Evolutionary conservation across 495 filamentous ascomycete genomes (phyloP).

Genomic region (Penicillium daleae): DNA sequence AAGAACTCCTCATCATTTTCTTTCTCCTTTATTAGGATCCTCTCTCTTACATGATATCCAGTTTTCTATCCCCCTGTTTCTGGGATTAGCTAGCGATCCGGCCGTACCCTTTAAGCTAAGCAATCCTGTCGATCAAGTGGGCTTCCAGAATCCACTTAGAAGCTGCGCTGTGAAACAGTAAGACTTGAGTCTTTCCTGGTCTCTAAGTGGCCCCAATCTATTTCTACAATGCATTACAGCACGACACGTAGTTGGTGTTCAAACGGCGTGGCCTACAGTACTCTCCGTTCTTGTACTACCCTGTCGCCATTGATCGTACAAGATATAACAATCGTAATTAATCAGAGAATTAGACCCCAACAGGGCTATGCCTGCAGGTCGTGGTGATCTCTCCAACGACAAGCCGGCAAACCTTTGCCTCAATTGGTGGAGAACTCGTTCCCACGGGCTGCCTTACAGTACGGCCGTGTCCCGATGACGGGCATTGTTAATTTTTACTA

Average conservation of each 20-base stretch:
- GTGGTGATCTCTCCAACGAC: background rate
- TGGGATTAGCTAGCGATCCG: constrained; percentile 3
- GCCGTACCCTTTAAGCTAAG: background rate
- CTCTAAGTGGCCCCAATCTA: background rate
- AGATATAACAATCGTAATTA: background rate
- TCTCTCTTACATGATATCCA: background rate
- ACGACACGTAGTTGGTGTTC: too few relatives aligned
- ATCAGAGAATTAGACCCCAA: background rate
- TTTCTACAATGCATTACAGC: too few relatives aligned
- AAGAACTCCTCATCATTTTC: background rate
- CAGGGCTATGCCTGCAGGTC: background rate
- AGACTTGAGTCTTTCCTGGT: background rate
- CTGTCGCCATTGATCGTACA: background rate
- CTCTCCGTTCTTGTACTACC: background rate
- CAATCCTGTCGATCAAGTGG: constrained; percentile 13
- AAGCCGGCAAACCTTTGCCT: background rate
- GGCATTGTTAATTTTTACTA: background rate
- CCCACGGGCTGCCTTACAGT: background rate
- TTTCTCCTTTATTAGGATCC: too few relatives aligned
- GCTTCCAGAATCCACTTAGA: constrained; percentile 17
- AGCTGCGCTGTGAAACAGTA: background rate
- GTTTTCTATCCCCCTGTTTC: background rate
- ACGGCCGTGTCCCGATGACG: background rate
- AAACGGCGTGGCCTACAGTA: background rate
- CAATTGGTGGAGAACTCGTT: background rate